Percentiles rank a stretch among this genome's conserved stretches.
phyloP scores from a whole-genome alignment of 2,329 filamentous ascomycete species.

The Claviceps fusiformis region DNA sequence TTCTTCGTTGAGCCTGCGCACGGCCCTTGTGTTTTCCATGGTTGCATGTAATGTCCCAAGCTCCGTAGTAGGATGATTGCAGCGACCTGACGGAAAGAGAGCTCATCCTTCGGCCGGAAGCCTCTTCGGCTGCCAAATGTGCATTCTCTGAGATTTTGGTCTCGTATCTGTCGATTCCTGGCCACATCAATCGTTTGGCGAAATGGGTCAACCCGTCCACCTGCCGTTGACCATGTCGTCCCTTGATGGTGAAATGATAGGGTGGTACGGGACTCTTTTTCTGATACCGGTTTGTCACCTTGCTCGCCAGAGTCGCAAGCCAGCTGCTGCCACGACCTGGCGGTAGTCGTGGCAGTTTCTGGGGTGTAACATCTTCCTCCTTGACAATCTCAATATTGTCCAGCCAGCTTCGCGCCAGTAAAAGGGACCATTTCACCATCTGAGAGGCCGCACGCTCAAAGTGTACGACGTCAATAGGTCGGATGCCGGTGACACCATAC shows the following conservation, averaged over 20 bases:
- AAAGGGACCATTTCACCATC: conserved; percentile 53
- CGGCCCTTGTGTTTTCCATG: conserved; percentile 16
- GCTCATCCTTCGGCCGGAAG: conserved; percentile 22
- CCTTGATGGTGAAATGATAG: conserved; percentile 35
- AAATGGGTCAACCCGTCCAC: conserved; percentile 50
- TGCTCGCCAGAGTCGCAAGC: conserved; percentile 44
- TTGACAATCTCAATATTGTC: conserved; percentile 50
- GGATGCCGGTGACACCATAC: conserved; percentile 35
- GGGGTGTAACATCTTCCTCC: conserved; percentile 16
- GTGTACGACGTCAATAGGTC: conserved; percentile 41
- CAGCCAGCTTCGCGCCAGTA: conserved; percentile 52
- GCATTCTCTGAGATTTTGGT: conserved; percentile 34
- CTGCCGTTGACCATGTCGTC: conserved; percentile 43
- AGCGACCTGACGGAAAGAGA: conserved; percentile 22
- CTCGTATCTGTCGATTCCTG: conserved; percentile 40
- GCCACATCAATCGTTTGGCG: conserved; percentile 49
- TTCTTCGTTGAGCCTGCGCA: conserved; percentile 32
- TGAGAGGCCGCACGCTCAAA: conserved; percentile 49
- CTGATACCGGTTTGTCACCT: conserved; percentile 31
- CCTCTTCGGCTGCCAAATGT: conserved; percentile 22
- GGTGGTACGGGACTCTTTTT: conserved; percentile 19
- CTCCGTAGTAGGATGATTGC: conserved; percentile 34
- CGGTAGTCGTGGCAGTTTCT: conserved; percentile 4
- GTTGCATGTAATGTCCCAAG: conserved; percentile 22
- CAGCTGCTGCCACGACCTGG: conserved; percentile 25